Conservation (phyloP, 208 protist species). For the Acanthamoeba castellanii region DNA sequence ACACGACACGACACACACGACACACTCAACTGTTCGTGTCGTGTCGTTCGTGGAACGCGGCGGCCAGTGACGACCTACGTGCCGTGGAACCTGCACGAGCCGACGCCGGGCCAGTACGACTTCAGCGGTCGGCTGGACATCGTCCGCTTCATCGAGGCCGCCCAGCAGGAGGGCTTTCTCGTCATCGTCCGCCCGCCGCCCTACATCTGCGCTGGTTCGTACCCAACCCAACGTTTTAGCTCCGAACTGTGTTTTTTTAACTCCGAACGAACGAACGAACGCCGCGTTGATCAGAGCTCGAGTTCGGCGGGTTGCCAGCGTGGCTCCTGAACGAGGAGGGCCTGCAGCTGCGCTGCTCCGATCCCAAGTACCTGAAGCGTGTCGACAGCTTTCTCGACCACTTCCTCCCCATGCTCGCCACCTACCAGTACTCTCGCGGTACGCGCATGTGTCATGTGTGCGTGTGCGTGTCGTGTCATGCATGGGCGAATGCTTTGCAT, state of each 20-base stretch:
- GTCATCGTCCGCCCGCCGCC: slow-evolving; percentile 61
- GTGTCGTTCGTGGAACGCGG: no score
- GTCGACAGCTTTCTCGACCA: slow-evolving; percentile 23
- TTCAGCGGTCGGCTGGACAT: not conserved
- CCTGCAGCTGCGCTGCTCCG: slow-evolving; percentile 49
- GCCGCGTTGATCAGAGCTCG: not conserved
- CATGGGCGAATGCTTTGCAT: not conserved
- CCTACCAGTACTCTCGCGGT: slow-evolving; percentile 55
- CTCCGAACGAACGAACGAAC: not conserved
- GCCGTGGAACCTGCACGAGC: slow-evolving; percentile 64
- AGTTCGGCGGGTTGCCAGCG: slow-evolving; percentile 39
- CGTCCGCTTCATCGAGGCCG: slow-evolving; percentile 45
- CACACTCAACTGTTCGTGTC: not conserved
- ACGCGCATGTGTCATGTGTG: not conserved
- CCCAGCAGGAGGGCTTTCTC: slow-evolving; percentile 19
- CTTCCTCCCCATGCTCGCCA: slow-evolving; percentile 25
- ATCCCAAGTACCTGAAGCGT: slow-evolving; percentile 8
- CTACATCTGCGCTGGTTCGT: slow-evolving; percentile 53
- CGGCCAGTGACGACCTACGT: slow-evolving; percentile 42
- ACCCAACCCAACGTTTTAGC: no score
- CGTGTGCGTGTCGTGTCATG: not conserved
- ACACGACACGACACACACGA: not conserved
- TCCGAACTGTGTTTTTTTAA: not conserved
- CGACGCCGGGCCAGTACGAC: not conserved
- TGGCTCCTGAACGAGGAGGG: slow-evolving; percentile 56